Base-by-base conservation (phyloP, 345 rosid species). In the Arabidopsis arenosa region DNA sequence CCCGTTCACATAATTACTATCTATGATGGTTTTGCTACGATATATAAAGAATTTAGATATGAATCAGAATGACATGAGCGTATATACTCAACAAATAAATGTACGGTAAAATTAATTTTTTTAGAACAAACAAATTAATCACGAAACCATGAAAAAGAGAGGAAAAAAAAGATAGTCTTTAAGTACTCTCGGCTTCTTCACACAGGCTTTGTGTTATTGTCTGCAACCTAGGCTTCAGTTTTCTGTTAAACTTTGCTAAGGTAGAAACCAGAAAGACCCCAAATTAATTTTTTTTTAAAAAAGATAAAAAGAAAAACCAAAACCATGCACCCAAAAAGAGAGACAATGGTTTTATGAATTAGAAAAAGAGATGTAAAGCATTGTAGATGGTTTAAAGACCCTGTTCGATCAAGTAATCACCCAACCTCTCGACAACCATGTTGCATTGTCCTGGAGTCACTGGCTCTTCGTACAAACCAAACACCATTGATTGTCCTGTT, bases 371-470 rank as follows among this genome's bases (percentile, higher is more conserved):
- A 7, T 47, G n/a, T 57, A 28, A 5, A 71, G 56, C 55, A 62
- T 35, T 62, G n/a, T 48, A 45, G 9, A 33, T 23, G 67, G 26
- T 58, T 73, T 11, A 91, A 67, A 88, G 87, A 48, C 86, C 92
- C 82, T 91, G 97, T 21, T 91, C 94, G 36, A 80, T 14, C 59
- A 90, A 93, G 83, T 87, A 89, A 84, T 91, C 97, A 21, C 94
- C 94, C 87, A 89, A 64, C 92, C 92, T 91, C 84, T 91, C 94
- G 5, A 91, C 94, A 32, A 91, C 75, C 90, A 91, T 86, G 92
- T 89, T 89, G 83, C 97, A 89, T 85, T 91, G 97, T 64, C 94
- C 92, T 5, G 94, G 90, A 63, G 88, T 87, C 80, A 91, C 72
- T 4, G 97, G 94, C 44, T 91, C 97, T 58, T 91, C 92, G 3